Evolutionary conservation across 1,284 basidiomycete species (phyloP), one percentile per base, ranked within the genome.

Genomic region (Flammula alnicola): DNA sequence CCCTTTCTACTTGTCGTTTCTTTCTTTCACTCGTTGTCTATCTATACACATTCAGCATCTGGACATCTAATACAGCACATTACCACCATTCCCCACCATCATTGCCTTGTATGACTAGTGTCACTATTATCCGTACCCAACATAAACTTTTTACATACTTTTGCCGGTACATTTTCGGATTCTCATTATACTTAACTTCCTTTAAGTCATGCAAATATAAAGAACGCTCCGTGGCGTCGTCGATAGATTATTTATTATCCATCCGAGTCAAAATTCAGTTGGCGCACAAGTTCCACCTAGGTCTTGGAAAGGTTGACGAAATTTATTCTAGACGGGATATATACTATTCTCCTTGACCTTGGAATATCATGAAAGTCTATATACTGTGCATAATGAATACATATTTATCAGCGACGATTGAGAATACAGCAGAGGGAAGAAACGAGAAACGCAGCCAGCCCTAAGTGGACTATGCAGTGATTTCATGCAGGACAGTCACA

Each of bases 51-150:
- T 52, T 43, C 53, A 54, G 32, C 43, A 48, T 49, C 16, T 49
- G 58, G 56, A 56, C 54, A 53, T 56, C 54, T 60, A 60, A 57
- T 60, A 40, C 40, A 52, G 42, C 58, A 57, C 56, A 60, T 51
- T 50, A 58, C 44, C 58, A 57, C 44, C 54, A 53, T 55, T 57
- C 54, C 52, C 44, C 43, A 43, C 41, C 54, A 56, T 47, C 54
- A 56, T 52, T 54, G 54, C 49, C 39, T 47, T 58, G 53, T 58
- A 58, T 25, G 26, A 58, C 25, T 49, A 56, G 52, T 54, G 48
- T 51, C 41, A 50, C 44, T 54, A 52, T 22, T 32, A 35, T 40
- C 36, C 43, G 43, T 49, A 49, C 44, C 43, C 35, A 41, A 51
- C 50, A 40, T 50, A 33, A 51, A 50, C 45, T 30, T 37, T 45